A percentile compares a stretch with the other conserved stretches of the same genome.
These are phyloP conservation scores for Dillenia turbinata DNA, from an alignment of 164 flowering plant genomes.

Conservation along the genomic window DNA sequence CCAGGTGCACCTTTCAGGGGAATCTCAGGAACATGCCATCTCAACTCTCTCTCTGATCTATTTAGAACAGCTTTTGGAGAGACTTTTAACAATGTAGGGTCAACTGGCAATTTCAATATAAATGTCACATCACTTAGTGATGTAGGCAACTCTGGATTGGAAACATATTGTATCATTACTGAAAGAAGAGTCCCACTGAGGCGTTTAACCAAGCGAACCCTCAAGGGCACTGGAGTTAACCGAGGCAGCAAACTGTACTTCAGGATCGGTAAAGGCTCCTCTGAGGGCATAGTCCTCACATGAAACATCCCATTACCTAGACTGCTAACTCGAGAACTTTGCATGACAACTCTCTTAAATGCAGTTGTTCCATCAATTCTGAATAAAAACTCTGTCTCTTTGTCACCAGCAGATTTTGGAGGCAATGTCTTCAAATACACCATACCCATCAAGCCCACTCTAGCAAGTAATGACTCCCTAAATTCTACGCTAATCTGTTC, in stretches of 20 bases:
- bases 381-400: conserved; percentile 92
- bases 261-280: conserved; percentile 67
- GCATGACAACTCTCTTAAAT: conserved; percentile 77
- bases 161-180: conserved; percentile 88
- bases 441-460: conserved; percentile 79
- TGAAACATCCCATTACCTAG: conserved; percentile 89
- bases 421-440: conserved; percentile 77
- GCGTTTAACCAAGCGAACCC: conserved; percentile 77
- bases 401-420: conserved; percentile 56
- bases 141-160: conserved; percentile 68
- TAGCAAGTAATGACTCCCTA: conserved; percentile 82
- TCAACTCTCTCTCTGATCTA: conserved; percentile 79
- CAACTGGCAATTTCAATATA: conserved; percentile 76
- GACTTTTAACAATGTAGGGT: conserved; percentile 81
- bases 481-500: conserved; percentile 87
- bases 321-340: conserved; percentile 70
- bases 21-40: conserved; percentile 83
- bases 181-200: conserved; percentile 89
- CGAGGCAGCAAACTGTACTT: conserved; percentile 88
- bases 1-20: conserved; percentile 81
- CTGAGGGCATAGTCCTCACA: conserved; percentile 59
- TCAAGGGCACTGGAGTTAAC: conserved; percentile 74
- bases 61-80: conserved; percentile 89
- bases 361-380: conserved; percentile 62
- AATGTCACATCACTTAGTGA: conserved; percentile 79